These are phyloP conservation scores for Penicillium sp. DNA, from an alignment of 2,329 filamentous ascomycete genomes.

Conservation along the genomic window DNA sequence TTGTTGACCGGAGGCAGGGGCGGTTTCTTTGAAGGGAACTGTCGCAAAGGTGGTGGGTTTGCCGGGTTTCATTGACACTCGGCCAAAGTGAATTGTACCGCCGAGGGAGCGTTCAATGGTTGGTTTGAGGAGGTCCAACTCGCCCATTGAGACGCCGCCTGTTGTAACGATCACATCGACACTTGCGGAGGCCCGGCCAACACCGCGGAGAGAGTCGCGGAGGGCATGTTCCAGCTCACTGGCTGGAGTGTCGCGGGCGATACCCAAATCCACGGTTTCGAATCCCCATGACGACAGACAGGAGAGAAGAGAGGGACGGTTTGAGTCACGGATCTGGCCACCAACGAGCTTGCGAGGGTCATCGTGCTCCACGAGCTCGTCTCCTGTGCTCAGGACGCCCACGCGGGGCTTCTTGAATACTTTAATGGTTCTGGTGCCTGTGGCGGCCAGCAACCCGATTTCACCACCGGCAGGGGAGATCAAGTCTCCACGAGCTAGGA, in stretches of 20 bases:
- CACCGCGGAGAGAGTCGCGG: conserved; percentile 66
- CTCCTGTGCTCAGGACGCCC: conserved; percentile 88
- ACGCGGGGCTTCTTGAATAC: conserved; percentile 76
- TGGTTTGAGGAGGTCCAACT: conserved; percentile 93
- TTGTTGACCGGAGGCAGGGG: conserved; percentile 41
- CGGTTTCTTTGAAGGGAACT: conserved; percentile 60
- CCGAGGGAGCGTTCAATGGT: conserved; percentile 88
- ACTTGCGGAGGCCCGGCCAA: conserved; percentile 40
- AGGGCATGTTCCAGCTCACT: conserved; percentile 75
- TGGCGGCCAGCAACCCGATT: conserved; percentile 83
- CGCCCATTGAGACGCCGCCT: conserved; percentile 96
- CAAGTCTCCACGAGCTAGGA: conserved; percentile 76
- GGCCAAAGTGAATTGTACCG: conserved; percentile 92
- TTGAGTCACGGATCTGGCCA: conserved; percentile 91
- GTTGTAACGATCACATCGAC: conserved; percentile 87
- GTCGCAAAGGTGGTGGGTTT: conserved; percentile 98
- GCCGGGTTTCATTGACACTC: conserved; percentile 96
- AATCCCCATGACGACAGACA: conserved; percentile 75
- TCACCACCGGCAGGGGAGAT: conserved; percentile 87
- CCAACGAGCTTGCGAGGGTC: conserved; percentile 60
- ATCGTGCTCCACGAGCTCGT: conserved; percentile 82
- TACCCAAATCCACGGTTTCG: conserved; percentile 79
- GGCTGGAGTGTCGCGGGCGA: conserved; percentile 61
- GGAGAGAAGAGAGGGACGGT: conserved; percentile 81
- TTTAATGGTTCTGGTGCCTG: conserved; percentile 69